A percentile compares a stretch with the other conserved stretches of the same genome.
Evolutionary conservation across 2,329 filamentous ascomycete species (phyloP).

Genomic region (Bipolaris sorokiniana): DNA sequence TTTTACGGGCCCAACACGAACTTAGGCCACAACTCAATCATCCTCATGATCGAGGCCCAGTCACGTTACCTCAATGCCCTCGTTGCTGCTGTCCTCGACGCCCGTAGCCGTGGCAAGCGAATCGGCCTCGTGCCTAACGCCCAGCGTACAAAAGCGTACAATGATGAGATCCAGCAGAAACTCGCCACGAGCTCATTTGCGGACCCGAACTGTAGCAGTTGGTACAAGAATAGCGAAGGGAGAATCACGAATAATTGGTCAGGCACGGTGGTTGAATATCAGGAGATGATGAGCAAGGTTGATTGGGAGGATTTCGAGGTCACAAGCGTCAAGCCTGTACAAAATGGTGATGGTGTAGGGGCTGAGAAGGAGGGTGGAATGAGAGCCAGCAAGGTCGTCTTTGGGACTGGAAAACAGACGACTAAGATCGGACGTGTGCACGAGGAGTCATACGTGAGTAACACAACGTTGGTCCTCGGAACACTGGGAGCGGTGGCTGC

Average conservation of each 20-base stretch:
- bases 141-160: slow-evolving; percentile 52
- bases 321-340: not conserved
- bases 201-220: slow-evolving; percentile 60
- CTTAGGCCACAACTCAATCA: slow-evolving; percentile 62
- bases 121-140: slow-evolving; percentile 56
- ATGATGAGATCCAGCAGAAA: slow-evolving; percentile 54
- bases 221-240: slow-evolving; percentile 63
- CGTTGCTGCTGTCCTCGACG: slow-evolving; percentile 57
- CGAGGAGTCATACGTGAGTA: slow-evolving; percentile 54
- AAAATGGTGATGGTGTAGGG: not conserved
- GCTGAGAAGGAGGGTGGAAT: slow-evolving; percentile 1
- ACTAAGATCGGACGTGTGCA: slow-evolving; percentile 51
- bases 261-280: slow-evolving; percentile 62
- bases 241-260: slow-evolving; percentile 65
- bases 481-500: slow-evolving; percentile 43
- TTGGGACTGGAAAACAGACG: slow-evolving; percentile 42
- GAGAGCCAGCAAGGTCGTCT: slow-evolving; percentile 43
- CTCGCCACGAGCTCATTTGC: slow-evolving; percentile 58
- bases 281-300: slow-evolving; percentile 53
- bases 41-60: slow-evolving; percentile 68
- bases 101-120: slow-evolving; percentile 47
- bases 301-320: slow-evolving; percentile 55
- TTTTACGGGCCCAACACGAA: slow-evolving; percentile 65
- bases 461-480: slow-evolving; percentile 46
- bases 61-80: slow-evolving; percentile 60